phyloP scores from a whole-genome alignment of 805 yeast species.

The Cyberlindnera japonica region DNA sequence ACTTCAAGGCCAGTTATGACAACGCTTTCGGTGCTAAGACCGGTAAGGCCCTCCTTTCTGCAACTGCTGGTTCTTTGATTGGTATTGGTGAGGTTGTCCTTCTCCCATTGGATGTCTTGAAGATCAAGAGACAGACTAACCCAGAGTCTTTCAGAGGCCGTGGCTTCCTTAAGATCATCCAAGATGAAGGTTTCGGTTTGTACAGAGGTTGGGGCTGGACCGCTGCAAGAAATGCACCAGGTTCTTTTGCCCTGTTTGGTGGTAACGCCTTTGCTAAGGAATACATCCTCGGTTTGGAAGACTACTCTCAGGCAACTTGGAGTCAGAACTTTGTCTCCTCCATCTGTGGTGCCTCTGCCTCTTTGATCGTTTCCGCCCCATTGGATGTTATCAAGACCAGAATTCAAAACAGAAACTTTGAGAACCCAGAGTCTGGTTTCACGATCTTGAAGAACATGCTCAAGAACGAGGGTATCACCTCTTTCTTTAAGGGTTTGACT shows the following conservation, averaged over 20 bases:
- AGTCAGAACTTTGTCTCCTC: constrained; percentile 91
- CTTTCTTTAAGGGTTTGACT: constrained; percentile 95
- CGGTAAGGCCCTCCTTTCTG: constrained; percentile 95
- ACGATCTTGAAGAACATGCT: constrained; percentile 90
- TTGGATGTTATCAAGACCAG: constrained; percentile 97
- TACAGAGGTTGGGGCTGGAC: constrained; percentile 99
- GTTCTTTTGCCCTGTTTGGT: constrained; percentile 95
- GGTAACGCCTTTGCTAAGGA: constrained; percentile 99
- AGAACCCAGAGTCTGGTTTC: constrained; percentile 91
- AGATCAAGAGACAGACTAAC: constrained; percentile 98
- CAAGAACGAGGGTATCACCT: constrained; percentile 81
- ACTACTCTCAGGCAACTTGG: constrained; percentile 93
- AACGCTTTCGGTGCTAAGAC: constrained; percentile 83
- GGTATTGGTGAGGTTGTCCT: constrained; percentile 98
- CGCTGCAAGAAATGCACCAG: constrained; percentile 99
- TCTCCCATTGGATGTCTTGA: constrained; percentile 92
- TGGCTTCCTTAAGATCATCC: constrained; percentile 81
- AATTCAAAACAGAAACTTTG: constrained; percentile 94
- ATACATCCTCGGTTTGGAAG: constrained; percentile 80
- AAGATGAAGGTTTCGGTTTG: constrained; percentile 89
- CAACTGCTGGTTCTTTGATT: constrained; percentile 94
- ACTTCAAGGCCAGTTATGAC: constrained; percentile 70
- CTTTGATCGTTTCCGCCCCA: constrained; percentile 95
- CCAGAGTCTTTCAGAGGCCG: constrained; percentile 99
- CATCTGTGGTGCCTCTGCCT: constrained; percentile 94